phyloP scores from a whole-genome alignment of 2,329 filamentous ascomycete genomes.

The Aureobasidium sp. region DNA sequence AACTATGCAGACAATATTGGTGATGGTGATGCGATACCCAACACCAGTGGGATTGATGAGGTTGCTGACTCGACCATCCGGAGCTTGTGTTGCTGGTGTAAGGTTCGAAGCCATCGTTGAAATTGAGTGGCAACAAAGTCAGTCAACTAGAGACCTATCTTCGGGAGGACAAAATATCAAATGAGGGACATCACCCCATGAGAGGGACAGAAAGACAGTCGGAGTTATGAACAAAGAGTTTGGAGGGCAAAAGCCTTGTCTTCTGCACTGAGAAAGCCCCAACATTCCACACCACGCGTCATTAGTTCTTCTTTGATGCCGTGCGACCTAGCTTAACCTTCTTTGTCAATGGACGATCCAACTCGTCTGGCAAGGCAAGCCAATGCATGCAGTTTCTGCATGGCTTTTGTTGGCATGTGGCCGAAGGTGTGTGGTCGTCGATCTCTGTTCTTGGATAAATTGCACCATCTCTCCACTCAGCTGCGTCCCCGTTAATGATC shows the following conservation, averaged over 20 bases:
- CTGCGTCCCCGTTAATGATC: conserved; percentile 8
- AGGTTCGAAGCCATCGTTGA: background rate
- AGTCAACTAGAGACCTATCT: background rate
- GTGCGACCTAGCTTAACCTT: conserved; percentile 4
- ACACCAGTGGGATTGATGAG: conserved; percentile 2
- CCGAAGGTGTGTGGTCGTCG: background rate
- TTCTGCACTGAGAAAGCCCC: background rate
- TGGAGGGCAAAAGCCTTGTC: background rate
- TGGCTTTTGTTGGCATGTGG: background rate
- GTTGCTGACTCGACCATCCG: conserved; percentile 1
- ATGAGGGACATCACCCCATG: background rate
- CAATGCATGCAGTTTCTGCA: conserved; percentile 6
- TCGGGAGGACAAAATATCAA: background rate
- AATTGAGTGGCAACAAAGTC: background rate
- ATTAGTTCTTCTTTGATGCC: conserved; percentile 10
- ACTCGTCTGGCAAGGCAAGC: background rate
- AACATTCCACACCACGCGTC: conserved; percentile 14
- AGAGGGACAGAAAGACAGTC: background rate
- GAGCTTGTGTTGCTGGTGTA: conserved; percentile 3
- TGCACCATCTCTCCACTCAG: conserved; percentile 10
- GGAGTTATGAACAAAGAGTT: conserved; percentile 7
- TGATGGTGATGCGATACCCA: conserved; percentile 6
- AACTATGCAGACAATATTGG: conserved; percentile 12
- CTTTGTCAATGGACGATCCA: background rate
- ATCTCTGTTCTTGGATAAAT: background rate